Evolutionary conservation across 2,329 filamentous ascomycete species (phyloP), one percentile per base, ranked within the genome.

Genomic region (Phyllosticta capitalensis): DNA sequence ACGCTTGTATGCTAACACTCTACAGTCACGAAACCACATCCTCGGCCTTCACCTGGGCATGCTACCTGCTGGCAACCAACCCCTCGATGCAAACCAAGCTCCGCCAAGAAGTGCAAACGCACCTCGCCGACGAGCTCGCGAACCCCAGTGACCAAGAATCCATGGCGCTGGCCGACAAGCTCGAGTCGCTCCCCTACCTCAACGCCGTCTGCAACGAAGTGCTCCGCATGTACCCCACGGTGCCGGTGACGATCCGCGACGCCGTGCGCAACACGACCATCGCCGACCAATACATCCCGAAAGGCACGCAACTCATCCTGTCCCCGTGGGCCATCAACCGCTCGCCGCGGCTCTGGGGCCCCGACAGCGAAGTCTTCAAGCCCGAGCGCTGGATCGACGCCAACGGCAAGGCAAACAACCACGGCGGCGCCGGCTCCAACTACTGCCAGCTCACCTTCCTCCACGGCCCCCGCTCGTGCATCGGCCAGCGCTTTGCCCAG

Each of bases 21-120:
- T 4, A 12, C 28, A 72, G 76, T 5, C 89, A 92, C 71, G 88
- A 92, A 74, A 92, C 89, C 0, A 92, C 88, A 0, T 84, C 89
- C 0, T 81, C 85, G 0, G 81, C 88, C 19, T 78, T 94, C 68
- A 87, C 85, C n/a, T 92, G 88, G 87, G 82, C 86, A 2, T 73
- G 85, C 7, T 89, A 90, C 68, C 75, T 86, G 51, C 80, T 94
- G n/a, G 83, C 83, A 65, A 78, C 79, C 20, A 73, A 90, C 65
- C 85, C 83, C 0, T 78, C 84, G 0, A 76, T 88, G 2, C 88
- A 94, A 73, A 72, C 72, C 21, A 79, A 80, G 2, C 81, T 95
- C 3, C 85, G 89, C 21, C 74, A 78, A 10, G 90, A 94, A 70
- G 74, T 95, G 52, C 83, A 83, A 61, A 69, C 77, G 20, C 75